These are phyloP conservation scores for Sporothrix inflata DNA, from an alignment of 2,329 filamentous ascomycete genomes.

Conservation along the genomic window DNA sequence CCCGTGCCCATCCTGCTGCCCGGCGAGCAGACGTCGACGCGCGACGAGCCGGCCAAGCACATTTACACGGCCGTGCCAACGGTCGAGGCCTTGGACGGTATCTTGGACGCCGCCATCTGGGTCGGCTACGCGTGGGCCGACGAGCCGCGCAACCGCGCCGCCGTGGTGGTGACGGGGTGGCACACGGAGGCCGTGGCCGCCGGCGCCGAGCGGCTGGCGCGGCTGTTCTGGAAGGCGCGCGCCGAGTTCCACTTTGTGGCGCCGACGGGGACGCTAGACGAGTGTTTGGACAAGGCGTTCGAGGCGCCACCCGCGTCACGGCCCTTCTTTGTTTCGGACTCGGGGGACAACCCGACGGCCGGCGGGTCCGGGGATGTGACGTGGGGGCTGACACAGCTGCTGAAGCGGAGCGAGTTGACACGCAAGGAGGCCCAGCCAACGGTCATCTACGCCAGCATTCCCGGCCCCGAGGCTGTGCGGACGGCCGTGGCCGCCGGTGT, in stretches of 20 bases:
- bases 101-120: conserved; percentile 58
- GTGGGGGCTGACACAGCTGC: conserved; percentile 52
- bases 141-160: conserved; percentile 55
- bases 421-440: conserved; percentile 37
- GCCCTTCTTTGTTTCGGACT: conserved; percentile 60
- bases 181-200: conserved; percentile 43
- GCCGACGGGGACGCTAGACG: conserved; percentile 51
- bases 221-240: conserved; percentile 52
- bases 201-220: conserved; percentile 51
- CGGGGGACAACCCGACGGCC: conserved; percentile 59
- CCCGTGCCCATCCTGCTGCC: conserved; percentile 56
- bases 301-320: conserved; percentile 40
- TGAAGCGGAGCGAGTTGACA: conserved; percentile 50
- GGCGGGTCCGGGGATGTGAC: conserved; percentile 59
- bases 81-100: conserved; percentile 46
- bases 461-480: conserved; percentile 49
- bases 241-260: conserved; percentile 56
- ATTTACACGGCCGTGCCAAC: conserved; percentile 53
- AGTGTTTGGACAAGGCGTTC: conserved; percentile 53
- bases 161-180: conserved; percentile 57
- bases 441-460: conserved; percentile 58
- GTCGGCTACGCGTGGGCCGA: conserved; percentile 62
- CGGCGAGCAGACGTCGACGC: conserved; percentile 59
- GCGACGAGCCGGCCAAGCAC: conserved; percentile 54
- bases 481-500: conserved; percentile 50